Evolutionary conservation across 257 asterid species (phyloP), one percentile per base, ranked within the genome.

Genomic region (Henckelia pumila): DNA sequence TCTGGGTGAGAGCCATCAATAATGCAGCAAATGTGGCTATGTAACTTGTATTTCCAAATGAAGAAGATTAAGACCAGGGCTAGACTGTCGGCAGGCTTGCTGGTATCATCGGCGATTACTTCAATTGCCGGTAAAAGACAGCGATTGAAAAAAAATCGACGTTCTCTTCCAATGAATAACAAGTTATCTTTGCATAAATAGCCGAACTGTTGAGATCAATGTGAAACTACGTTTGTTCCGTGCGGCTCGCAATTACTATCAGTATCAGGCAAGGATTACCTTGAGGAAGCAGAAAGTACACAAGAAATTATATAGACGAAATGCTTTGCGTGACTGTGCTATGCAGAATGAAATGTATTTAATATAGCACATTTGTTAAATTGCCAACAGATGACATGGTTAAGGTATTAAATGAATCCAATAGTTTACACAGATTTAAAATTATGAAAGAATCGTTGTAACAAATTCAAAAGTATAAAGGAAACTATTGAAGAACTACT

Each of bases 1-100:
- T 66, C 50, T 53, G 56, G 53, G 53, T 59, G 61, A 50, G 40
- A 67, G 56, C 71, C 73, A 69, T 56, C 32, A 56, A 62, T 61
- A 61, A 70, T 67, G 71, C 66, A 74, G 17, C 22, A 56, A 55
- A 26, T 53, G 11, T 40, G 32, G 30, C 35, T 16, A 10, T 50
- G 21, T 2, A 56, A 5, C 16, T 4, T 47, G 55, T 5, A 47
- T 40, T 13, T 40, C 1, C 3, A 16, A 16, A 10, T 10, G 50
- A 44, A 44, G 40, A 33, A 33, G 20, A 14, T 14, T 2, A 44
- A 44, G 20, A 14, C 53, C 20, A 44, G 53, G 6, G 53, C 8
- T 13, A 44, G 13, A 2, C 25, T 61, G 73, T 68, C 66, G 61
- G 73, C 44, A 37, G 73, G 10, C 56, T 28, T 55, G 28, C 55